These are phyloP conservation scores for Xylaria sp. DNA, from an alignment of 2,329 filamentous ascomycete species.

Conservation along the genomic window DNA sequence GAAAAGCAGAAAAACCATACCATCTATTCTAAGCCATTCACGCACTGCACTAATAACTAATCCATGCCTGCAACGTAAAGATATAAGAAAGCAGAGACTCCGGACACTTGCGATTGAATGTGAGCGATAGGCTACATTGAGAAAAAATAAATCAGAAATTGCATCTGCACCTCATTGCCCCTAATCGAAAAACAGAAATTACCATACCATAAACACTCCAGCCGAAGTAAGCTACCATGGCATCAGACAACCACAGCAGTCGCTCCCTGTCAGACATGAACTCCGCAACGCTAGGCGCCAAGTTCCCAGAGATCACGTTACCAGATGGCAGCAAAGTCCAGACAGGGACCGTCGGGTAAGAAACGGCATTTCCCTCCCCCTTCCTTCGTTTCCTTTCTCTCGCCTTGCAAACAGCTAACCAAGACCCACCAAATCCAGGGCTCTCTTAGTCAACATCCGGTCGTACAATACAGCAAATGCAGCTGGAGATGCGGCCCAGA, in stretches of 20 bases:
- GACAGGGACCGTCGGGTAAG: slow-evolving; percentile 40
- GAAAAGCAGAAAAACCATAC: too few relatives aligned
- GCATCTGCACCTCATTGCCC: too few relatives aligned
- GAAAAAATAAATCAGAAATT: too few relatives aligned
- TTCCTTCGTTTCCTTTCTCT: too few relatives aligned
- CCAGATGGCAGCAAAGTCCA: slow-evolving; percentile 39
- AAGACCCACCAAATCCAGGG: slow-evolving; percentile 20
- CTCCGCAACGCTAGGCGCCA: slow-evolving; percentile 35
- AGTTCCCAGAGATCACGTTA: slow-evolving; percentile 39
- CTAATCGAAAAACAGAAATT: too few relatives aligned
- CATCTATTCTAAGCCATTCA: too few relatives aligned
- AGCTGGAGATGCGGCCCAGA: slow-evolving; percentile 28
- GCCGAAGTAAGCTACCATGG: slow-evolving; percentile 16
- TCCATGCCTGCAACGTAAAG: too few relatives aligned
- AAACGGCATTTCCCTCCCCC: background rate
- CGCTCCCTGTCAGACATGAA: slow-evolving; percentile 34
- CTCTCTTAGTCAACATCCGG: slow-evolving; percentile 38
- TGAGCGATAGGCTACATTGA: too few relatives aligned
- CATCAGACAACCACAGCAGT: background rate
- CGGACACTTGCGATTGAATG: too few relatives aligned
- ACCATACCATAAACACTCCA: background rate
- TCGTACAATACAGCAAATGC: slow-evolving; percentile 36
- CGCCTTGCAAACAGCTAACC: too few relatives aligned
- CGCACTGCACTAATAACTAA: too few relatives aligned
- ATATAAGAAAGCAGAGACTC: too few relatives aligned